A percentile compares a stretch with the other conserved stretches of the same genome.
These are phyloP conservation scores for Barnettozyma californica DNA, from an alignment of 805 yeast species.

Conservation along the genomic window DNA sequence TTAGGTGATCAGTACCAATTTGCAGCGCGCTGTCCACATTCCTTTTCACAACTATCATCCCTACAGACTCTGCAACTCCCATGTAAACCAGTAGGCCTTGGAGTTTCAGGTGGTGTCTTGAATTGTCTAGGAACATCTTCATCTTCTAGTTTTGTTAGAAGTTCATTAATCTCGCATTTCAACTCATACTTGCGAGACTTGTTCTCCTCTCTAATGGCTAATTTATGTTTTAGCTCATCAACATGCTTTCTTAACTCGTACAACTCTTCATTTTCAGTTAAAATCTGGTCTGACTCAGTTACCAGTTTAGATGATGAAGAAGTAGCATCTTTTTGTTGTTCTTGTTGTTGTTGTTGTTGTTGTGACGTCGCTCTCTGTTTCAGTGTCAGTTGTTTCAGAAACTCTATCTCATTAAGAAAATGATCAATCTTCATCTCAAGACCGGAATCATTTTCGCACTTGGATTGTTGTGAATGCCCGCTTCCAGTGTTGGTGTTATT, in stretches of 20 bases:
- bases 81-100: not conserved
- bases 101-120: conserved; percentile 5
- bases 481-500: not conserved
- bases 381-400: conserved; percentile 16
- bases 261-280: conserved; percentile 31
- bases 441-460: not conserved
- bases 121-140: conserved; percentile 6
- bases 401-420: conserved; percentile 19
- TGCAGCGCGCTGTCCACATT: not conserved
- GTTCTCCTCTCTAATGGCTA: conserved; percentile 31
- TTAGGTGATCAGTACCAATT: not conserved
- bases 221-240: conserved; percentile 26
- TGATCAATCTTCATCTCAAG: conserved; percentile 15
- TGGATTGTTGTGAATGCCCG: not conserved
- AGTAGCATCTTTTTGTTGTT: not conserved
- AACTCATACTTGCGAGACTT: conserved; percentile 30
- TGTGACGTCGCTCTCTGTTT: not conserved
- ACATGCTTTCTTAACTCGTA: conserved; percentile 30
- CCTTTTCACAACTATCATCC: not conserved
- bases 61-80: conserved; percentile 2
- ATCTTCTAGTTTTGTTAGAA: not conserved
- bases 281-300: conserved; percentile 30
- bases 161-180: conserved; percentile 10
- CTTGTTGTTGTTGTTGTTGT: too few relatives aligned
- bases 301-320: not conserved